Conservation (phyloP, 495 filamentous ascomycete genomes). For the Penicillium bovifimosum region DNA sequence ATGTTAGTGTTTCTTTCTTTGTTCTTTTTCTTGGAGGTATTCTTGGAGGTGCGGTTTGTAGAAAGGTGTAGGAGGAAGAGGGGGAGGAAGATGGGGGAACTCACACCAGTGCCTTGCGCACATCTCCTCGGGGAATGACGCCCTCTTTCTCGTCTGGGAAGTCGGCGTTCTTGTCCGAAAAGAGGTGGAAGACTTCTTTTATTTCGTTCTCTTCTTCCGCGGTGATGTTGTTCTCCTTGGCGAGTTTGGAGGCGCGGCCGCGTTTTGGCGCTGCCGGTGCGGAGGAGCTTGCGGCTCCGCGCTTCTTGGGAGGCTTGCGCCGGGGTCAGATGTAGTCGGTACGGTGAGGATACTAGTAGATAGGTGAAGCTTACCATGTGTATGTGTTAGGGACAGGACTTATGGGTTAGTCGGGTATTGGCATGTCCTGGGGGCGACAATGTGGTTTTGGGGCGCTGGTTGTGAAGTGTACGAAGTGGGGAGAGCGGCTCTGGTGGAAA, state of each 20-base stretch:
- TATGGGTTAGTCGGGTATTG: background rate
- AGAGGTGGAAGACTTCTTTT: constrained; percentile 80
- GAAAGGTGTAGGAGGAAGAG: background rate
- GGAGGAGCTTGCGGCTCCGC: constrained; percentile 27
- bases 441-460: background rate
- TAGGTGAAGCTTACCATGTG: background rate
- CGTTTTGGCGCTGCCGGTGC: constrained; percentile 37
- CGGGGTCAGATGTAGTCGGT: background rate
- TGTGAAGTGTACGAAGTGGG: no score
- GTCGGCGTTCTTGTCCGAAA: constrained; percentile 52
- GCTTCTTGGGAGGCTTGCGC: constrained; percentile 40
- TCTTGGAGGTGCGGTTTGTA: background rate
- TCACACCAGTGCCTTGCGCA: constrained; percentile 78
- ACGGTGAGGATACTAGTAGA: background rate
- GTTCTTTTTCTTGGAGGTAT: no score
- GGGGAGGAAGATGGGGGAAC: constrained; percentile 13
- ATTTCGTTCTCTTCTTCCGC: constrained; percentile 84
- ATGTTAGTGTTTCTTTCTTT: background rate
- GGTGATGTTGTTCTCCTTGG: constrained; percentile 79
- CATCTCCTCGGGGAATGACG: constrained; percentile 70
- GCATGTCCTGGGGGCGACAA: background rate
- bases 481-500: background rate
- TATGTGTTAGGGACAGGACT: background rate
- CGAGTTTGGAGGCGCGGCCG: constrained; percentile 69
- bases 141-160: constrained; percentile 64